Percentiles rank a stretch among this genome's conserved stretches.
These are phyloP conservation scores for Penicillium psychrosexuale DNA, from an alignment of 2,329 filamentous ascomycete genomes.

Conservation along the genomic window DNA sequence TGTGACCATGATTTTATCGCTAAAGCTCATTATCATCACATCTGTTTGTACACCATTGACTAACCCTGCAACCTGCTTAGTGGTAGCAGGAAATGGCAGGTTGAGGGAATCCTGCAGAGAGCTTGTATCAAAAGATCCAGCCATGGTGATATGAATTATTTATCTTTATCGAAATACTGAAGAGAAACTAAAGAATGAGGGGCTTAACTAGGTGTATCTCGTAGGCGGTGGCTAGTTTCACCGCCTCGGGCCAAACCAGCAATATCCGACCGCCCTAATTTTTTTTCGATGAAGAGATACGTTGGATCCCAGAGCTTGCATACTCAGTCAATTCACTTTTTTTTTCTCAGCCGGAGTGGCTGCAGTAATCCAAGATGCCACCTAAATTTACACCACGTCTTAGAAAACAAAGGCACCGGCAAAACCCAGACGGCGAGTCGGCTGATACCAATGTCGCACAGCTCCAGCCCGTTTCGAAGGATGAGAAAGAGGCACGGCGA, in stretches of 20 bases:
- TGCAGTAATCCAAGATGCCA: slow-evolving; percentile 33
- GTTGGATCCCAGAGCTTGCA: slow-evolving; percentile 2
- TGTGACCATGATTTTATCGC: slow-evolving; percentile 87
- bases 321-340: slow-evolving; percentile 2
- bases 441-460: slow-evolving; percentile 50
- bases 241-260: slow-evolving; percentile 14
- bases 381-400: slow-evolving; percentile 53
- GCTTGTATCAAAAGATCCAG: slow-evolving; percentile 23
- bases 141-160: slow-evolving; percentile 20
- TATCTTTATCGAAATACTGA: neutral
- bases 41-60: slow-evolving; percentile 70
- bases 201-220: neutral
- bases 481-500: slow-evolving; percentile 54
- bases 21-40: slow-evolving; percentile 69
- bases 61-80: slow-evolving; percentile 56
- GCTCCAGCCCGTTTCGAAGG: slow-evolving; percentile 47
- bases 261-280: slow-evolving; percentile 24
- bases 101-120: slow-evolving; percentile 43
- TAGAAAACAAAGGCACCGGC: slow-evolving; percentile 55
- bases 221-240: slow-evolving; percentile 15
- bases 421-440: slow-evolving; percentile 28
- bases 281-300: slow-evolving; percentile 17
- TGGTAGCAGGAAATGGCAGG: slow-evolving; percentile 66
- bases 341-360: slow-evolving; percentile 13
- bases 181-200: neutral